Evolutionary conservation across 768 basidiomycete species (phyloP).

Genomic region (Amanita subjunquillea): DNA sequence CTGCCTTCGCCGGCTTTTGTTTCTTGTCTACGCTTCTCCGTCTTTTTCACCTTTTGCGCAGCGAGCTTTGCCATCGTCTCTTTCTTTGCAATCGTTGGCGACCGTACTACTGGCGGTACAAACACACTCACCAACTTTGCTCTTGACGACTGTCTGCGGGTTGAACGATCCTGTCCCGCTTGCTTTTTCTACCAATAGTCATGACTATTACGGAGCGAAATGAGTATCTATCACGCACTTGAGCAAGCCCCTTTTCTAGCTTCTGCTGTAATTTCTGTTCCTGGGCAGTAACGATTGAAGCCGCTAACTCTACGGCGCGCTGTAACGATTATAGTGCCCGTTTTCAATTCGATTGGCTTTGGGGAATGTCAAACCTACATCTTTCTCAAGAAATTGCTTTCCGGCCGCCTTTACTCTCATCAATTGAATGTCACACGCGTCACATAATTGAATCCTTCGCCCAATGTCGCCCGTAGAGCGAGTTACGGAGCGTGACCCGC

Average conservation of each 20-base stretch:
- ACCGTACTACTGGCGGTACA: background rate
- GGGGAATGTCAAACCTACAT: slow-evolving; percentile 13
- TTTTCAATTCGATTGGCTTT: slow-evolving; percentile 3
- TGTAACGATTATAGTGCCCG: slow-evolving; percentile 12
- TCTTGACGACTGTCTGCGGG: background rate
- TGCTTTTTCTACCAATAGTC: background rate
- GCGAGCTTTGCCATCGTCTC: slow-evolving; percentile 29
- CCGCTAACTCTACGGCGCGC: slow-evolving; percentile 39
- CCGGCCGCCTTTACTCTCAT: background rate
- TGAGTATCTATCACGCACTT: slow-evolving; percentile 17
- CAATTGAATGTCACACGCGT: background rate
- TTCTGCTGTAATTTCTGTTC: slow-evolving; percentile 33
- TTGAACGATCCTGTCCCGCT: background rate
- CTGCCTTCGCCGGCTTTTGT: slow-evolving; percentile 2
- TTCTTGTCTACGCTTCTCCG: slow-evolving; percentile 26
- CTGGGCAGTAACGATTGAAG: slow-evolving; percentile 31
- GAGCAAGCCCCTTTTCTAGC: slow-evolving; percentile 27
- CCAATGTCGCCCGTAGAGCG: too few species aligned
- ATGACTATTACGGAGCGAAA: background rate
- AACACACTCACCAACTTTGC: background rate
- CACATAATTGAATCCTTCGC: background rate
- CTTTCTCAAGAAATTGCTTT: slow-evolving; percentile 27
- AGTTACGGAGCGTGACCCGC: too few species aligned
- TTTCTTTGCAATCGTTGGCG: slow-evolving; percentile 18
- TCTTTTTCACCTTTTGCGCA: slow-evolving; percentile 27